A percentile compares a stretch with the other conserved stretches of the same genome.
Conservation (phyloP, 2,329 filamentous ascomycete species). For the Exophiala lecanii-corni region DNA sequence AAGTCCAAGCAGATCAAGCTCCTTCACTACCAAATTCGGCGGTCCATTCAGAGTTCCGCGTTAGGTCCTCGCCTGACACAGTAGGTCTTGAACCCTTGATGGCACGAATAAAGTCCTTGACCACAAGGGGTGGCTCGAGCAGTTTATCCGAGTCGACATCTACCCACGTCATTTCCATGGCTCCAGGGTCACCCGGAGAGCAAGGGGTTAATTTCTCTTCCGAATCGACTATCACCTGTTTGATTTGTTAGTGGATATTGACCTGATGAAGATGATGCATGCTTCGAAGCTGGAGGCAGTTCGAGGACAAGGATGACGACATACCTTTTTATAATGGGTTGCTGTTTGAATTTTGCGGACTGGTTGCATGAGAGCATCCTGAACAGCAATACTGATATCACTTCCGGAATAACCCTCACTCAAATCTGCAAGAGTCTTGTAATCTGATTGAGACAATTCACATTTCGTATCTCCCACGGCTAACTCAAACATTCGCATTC, state of each 20-base stretch:
- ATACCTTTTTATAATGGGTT: constrained; percentile 92
- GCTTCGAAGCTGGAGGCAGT: too few relatives aligned
- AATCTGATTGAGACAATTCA: constrained; percentile 72
- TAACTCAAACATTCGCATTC: constrained; percentile 93
- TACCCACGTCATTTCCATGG: constrained; percentile 90
- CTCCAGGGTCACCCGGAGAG: constrained; percentile 81
- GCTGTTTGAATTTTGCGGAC: constrained; percentile 95
- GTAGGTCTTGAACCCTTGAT: constrained; percentile 85
- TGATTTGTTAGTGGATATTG: constrained; percentile 1
- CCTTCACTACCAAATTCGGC: constrained; percentile 94
- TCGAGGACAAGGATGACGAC: too few relatives aligned
- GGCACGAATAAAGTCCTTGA: constrained; percentile 92
- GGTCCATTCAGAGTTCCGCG: constrained; percentile 86
- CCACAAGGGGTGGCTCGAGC: constrained; percentile 75
- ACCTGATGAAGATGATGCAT: too few relatives aligned
- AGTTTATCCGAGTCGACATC: constrained; percentile 78
- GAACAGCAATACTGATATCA: constrained; percentile 92
- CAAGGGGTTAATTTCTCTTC: constrained; percentile 68
- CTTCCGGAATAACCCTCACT: constrained; percentile 94
- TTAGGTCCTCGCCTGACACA: constrained; percentile 80
- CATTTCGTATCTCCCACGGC: constrained; percentile 91
- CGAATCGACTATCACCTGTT: constrained; percentile 65
- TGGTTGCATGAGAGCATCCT: constrained; percentile 95
- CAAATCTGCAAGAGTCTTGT: constrained; percentile 69
- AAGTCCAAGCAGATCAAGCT: too few relatives aligned